These are phyloP conservation scores for Tilletia setariae DNA, from an alignment of 1,284 basidiomycete species.

Conservation along the genomic window DNA sequence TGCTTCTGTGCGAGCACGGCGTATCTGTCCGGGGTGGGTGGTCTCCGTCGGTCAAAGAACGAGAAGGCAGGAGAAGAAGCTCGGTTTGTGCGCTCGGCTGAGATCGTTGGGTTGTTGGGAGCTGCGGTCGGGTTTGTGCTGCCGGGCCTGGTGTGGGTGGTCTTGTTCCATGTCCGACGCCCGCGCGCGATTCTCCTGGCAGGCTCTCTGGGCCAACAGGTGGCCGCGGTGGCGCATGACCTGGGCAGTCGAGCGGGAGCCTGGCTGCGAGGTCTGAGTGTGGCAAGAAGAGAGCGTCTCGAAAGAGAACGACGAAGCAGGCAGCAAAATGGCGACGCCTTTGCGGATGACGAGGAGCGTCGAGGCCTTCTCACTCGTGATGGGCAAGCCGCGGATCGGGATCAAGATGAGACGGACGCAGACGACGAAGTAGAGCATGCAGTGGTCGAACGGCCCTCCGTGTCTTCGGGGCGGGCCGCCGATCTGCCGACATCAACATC, in stretches of 20 bases:
- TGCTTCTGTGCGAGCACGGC: constrained; percentile 37
- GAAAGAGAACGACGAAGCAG: constrained; percentile 30
- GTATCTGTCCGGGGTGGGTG: constrained; percentile 46
- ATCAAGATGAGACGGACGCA: background rate
- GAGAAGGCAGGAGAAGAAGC: constrained; percentile 46
- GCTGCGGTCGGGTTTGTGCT: constrained; percentile 47
- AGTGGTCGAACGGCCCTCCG: background rate
- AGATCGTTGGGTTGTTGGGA: constrained; percentile 45
- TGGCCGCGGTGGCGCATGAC: constrained; percentile 29
- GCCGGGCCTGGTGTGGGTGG: constrained; percentile 49
- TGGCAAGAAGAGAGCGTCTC: constrained; percentile 32
- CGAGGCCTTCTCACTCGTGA: constrained; percentile 29
- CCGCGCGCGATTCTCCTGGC: constrained; percentile 43
- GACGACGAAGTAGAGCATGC: background rate
- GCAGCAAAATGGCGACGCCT: constrained; percentile 3
- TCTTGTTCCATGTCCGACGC: constrained; percentile 44
- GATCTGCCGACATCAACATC: background rate
- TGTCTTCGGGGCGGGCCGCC: background rate
- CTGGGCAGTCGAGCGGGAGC: constrained; percentile 32
- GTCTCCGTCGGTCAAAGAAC: constrained; percentile 31
- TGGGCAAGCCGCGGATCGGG: background rate
- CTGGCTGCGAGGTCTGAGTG: constrained; percentile 30
- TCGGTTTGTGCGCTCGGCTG: constrained; percentile 40
- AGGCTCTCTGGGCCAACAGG: constrained; percentile 1
- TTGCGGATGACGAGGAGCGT: constrained; percentile 16